Evolutionary conservation across 2,329 filamentous ascomycete genomes (phyloP).

Genomic region (Knufia fluminis): DNA sequence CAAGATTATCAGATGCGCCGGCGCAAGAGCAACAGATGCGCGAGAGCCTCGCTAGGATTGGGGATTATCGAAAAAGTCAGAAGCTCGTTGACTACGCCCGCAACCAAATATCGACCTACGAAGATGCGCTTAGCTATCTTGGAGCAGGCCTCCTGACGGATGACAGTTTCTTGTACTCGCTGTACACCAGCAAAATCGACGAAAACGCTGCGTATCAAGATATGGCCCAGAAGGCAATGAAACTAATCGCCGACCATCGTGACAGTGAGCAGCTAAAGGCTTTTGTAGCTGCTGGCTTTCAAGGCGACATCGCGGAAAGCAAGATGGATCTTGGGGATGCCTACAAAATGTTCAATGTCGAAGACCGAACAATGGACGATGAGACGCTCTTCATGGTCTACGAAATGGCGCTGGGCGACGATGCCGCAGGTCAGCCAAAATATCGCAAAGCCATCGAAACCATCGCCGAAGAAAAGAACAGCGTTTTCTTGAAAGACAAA

Average conservation of each 20-base stretch:
- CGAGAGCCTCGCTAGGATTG: constrained; percentile 51
- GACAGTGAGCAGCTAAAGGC: constrained; percentile 46
- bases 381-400: constrained; percentile 43
- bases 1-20: constrained; percentile 47
- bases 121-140: constrained; percentile 55
- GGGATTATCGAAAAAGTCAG: constrained; percentile 47
- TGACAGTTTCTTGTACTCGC: constrained; percentile 50
- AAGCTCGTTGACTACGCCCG: constrained; percentile 48
- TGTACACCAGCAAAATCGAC: constrained; percentile 47
- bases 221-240: constrained; percentile 46
- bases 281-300: constrained; percentile 46
- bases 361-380: constrained; percentile 43
- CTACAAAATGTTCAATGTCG: constrained; percentile 43
- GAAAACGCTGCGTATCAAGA: constrained; percentile 44
- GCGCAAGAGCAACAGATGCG: constrained; percentile 48
- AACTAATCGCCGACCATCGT: constrained; percentile 49
- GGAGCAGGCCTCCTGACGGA: constrained; percentile 41
- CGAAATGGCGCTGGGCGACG: constrained; percentile 37
- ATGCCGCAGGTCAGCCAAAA: constrained; percentile 36
- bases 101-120: constrained; percentile 48
- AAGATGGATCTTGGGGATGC: constrained; percentile 50
- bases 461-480: constrained; percentile 37
- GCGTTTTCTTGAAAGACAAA: constrained; percentile 23
- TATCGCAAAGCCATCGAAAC: constrained; percentile 40
- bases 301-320: constrained; percentile 39